These are phyloP conservation scores for Dothideomycetes sp. DNA, from an alignment of 2,329 filamentous ascomycete species.

Conservation along the genomic window DNA sequence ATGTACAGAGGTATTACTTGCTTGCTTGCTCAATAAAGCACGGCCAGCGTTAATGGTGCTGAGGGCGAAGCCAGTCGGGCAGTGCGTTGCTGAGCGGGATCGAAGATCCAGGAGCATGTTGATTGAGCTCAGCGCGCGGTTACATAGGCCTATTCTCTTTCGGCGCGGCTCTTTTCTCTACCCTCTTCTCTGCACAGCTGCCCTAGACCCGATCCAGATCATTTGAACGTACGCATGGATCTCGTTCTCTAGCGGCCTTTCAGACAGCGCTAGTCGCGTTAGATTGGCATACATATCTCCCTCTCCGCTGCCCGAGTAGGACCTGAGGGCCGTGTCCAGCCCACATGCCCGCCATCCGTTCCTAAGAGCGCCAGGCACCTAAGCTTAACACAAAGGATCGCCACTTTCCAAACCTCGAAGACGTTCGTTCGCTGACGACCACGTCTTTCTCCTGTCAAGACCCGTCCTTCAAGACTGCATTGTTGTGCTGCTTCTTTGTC, in stretches of 20 bases:
- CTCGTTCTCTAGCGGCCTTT: constrained; percentile 26
- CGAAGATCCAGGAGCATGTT: background rate
- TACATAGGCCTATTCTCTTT: too few relatives aligned
- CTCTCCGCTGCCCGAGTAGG: constrained; percentile 17
- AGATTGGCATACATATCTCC: constrained; percentile 32
- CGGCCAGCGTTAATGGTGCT: background rate
- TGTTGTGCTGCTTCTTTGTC: constrained; percentile 5
- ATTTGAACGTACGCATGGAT: constrained; percentile 29
- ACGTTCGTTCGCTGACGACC: constrained; percentile 7
- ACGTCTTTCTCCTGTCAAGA: background rate
- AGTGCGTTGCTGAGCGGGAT: background rate
- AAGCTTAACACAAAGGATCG: constrained; percentile 41
- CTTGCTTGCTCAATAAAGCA: too few relatives aligned
- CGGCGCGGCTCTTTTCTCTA: constrained; percentile 5
- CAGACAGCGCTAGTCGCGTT: constrained; percentile 30
- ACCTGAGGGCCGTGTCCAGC: constrained; percentile 33
- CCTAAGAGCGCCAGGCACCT: constrained; percentile 31
- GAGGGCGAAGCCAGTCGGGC: background rate
- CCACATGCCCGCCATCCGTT: constrained; percentile 32
- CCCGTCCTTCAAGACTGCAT: background rate
- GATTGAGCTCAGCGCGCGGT: background rate
- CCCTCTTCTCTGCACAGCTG: background rate
- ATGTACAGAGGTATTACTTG: too few relatives aligned
- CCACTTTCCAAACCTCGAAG: constrained; percentile 20
- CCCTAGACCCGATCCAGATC: constrained; percentile 26